Evolutionary conservation across 2,329 filamentous ascomycete species (phyloP).

Genomic region (Mycosphaerella arachidis): DNA sequence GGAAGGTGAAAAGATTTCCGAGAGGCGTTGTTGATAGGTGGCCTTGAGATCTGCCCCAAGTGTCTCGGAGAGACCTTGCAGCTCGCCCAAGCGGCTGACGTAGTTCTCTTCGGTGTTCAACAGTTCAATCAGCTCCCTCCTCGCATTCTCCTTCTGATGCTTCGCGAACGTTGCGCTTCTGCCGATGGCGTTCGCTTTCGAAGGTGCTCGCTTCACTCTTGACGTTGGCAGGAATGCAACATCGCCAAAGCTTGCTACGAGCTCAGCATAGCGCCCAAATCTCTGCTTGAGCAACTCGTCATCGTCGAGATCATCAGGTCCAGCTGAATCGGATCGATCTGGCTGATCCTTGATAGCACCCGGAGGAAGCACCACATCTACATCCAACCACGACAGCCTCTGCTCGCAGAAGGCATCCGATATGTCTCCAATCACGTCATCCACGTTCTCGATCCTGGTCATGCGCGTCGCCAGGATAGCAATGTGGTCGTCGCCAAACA

Average conservation of each 20-base stretch:
- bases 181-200: slow-evolving; percentile 75
- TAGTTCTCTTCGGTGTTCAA: slow-evolving; percentile 94
- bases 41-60: slow-evolving; percentile 73
- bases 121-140: slow-evolving; percentile 84
- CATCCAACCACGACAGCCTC: slow-evolving; percentile 75
- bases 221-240: slow-evolving; percentile 83
- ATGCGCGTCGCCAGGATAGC: slow-evolving; percentile 84
- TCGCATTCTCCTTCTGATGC: slow-evolving; percentile 76
- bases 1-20: slow-evolving; percentile 73
- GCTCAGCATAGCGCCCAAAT: slow-evolving; percentile 71
- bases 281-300: slow-evolving; percentile 50
- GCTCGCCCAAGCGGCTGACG: slow-evolving; percentile 62
- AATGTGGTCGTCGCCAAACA: slow-evolving; percentile 90
- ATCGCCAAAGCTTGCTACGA: slow-evolving; percentile 77
- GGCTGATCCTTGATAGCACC: slow-evolving; percentile 55
- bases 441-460: slow-evolving; percentile 71
- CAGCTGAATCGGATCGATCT: slow-evolving; percentile 18
- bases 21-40: slow-evolving; percentile 49
- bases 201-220: slow-evolving; percentile 77
- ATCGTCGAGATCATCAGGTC: slow-evolving; percentile 28
- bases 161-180: slow-evolving; percentile 71
- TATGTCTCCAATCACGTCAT: slow-evolving; percentile 68
- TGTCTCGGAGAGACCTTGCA: slow-evolving; percentile 75
- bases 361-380: slow-evolving; percentile 79
- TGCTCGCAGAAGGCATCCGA: slow-evolving; percentile 74